Conservation (phyloP, 2,329 filamentous ascomycete species). For the Chrysosporium keratinophilum region DNA sequence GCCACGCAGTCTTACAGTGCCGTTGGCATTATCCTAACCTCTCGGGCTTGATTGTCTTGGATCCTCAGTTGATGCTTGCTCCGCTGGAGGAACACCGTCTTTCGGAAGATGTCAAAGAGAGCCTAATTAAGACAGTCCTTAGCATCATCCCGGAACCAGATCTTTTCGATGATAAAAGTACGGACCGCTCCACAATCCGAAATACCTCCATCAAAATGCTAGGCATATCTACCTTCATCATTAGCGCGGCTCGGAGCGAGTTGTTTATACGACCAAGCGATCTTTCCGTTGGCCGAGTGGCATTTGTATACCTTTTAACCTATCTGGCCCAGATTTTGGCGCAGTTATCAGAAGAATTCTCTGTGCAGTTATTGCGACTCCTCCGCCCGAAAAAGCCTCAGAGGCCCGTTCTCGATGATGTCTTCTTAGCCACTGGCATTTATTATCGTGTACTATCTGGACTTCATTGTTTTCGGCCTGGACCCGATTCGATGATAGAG, state of each 20-base stretch:
- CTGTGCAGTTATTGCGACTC: background rate
- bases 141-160: slow-evolving; percentile 7
- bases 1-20: slow-evolving; percentile 15
- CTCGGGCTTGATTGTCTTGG: slow-evolving; percentile 12
- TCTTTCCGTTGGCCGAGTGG: slow-evolving; percentile 10
- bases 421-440: slow-evolving; percentile 12
- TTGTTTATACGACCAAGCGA: slow-evolving; percentile 14
- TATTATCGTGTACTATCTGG: slow-evolving; percentile 9
- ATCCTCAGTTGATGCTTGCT: background rate
- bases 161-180: slow-evolving; percentile 7
- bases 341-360: slow-evolving; percentile 16
- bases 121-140: slow-evolving; percentile 10
- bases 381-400: slow-evolving; percentile 14
- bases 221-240: slow-evolving; percentile 16
- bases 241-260: slow-evolving; percentile 13
- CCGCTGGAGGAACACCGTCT: slow-evolving; percentile 2
- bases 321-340: slow-evolving; percentile 16
- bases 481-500: slow-evolving; percentile 7
- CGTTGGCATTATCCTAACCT: slow-evolving; percentile 10
- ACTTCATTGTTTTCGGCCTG: slow-evolving; percentile 4
- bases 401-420: slow-evolving; percentile 18
- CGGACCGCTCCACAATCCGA: background rate
- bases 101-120: slow-evolving; percentile 4
- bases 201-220: slow-evolving; percentile 13
- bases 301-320: slow-evolving; percentile 17